Evolutionary conservation across 768 basidiomycete genomes (phyloP).

Genomic region (Zangia roseola): DNA sequence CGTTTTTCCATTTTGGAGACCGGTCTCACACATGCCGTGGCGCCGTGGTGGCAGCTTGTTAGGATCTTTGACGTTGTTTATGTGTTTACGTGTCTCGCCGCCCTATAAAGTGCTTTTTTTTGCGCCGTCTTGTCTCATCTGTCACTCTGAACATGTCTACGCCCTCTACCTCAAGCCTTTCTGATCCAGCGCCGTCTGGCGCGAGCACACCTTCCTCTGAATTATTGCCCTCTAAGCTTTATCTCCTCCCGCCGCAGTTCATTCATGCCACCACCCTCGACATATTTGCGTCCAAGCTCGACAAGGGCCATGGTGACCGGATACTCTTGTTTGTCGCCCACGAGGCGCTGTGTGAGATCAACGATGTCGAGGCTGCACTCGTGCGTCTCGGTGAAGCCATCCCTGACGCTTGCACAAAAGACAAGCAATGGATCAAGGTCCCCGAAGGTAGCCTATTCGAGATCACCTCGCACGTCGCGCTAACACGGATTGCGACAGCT

Average conservation of each 20-base stretch:
- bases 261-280: slow-evolving; percentile 12
- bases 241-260: slow-evolving; percentile 22
- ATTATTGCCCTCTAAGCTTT: slow-evolving; percentile 16
- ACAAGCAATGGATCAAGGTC: slow-evolving; percentile 21
- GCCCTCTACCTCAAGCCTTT: slow-evolving; percentile 15
- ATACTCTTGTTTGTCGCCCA: slow-evolving; percentile 25
- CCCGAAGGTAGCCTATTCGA: slow-evolving; percentile 16
- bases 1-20: no score
- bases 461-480: background rate
- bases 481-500: background rate
- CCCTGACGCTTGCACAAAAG: slow-evolving; percentile 2
- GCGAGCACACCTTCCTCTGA: slow-evolving; percentile 28
- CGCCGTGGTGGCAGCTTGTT: background rate
- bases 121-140: background rate
- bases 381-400: slow-evolving; percentile 10
- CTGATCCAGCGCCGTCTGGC: slow-evolving; percentile 18
- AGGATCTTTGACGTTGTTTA: slow-evolving; percentile 2
- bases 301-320: slow-evolving; percentile 29
- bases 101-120: slow-evolving; percentile 26
- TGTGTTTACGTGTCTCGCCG: slow-evolving; percentile 22
- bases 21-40: no score
- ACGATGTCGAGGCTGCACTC: slow-evolving; percentile 9
- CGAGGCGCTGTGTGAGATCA: slow-evolving; percentile 2
- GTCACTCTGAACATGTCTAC: slow-evolving; percentile 17
- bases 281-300: slow-evolving; percentile 20